A percentile compares a stretch with the other conserved stretches of the same genome.
Evolutionary conservation across 208 protist genomes (phyloP).

Genomic region (Crithidia bombi): DNA sequence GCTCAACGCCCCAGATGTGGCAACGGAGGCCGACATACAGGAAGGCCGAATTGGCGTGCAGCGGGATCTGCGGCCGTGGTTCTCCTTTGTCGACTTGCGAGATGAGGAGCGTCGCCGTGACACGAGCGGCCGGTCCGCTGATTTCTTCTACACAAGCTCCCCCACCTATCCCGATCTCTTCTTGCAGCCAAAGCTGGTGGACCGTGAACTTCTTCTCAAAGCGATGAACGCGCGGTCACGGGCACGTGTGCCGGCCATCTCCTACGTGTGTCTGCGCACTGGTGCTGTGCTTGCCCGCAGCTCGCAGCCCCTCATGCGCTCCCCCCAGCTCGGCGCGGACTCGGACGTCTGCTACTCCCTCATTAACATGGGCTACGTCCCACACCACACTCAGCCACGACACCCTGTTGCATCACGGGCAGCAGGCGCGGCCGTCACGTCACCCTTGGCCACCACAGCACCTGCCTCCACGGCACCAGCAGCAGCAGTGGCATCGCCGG

Average conservation of each 20-base stretch:
- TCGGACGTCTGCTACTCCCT: slow-evolving; percentile 58
- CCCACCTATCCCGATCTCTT: slow-evolving; percentile 81
- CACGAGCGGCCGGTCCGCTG: slow-evolving; percentile 11
- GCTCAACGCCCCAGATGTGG: slow-evolving; percentile 21
- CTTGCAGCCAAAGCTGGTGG: slow-evolving; percentile 54
- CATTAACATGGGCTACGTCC: slow-evolving; percentile 40
- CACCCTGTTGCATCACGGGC: background rate
- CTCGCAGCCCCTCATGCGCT: slow-evolving; percentile 82
- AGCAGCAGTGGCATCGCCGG: background rate
- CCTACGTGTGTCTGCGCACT: slow-evolving; percentile 75
- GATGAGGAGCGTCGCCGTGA: slow-evolving; percentile 15
- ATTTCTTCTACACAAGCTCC: slow-evolving; percentile 42
- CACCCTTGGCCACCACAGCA: background rate
- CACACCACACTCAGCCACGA: slow-evolving; percentile 13
- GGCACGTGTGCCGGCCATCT: slow-evolving; percentile 82
- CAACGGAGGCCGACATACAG: slow-evolving; percentile 25
- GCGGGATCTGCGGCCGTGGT: slow-evolving; percentile 71
- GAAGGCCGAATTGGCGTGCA: slow-evolving; percentile 35
- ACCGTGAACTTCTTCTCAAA: slow-evolving; percentile 46
- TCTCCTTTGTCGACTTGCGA: slow-evolving; percentile 43
- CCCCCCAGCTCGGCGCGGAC: slow-evolving; percentile 43
- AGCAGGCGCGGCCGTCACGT: background rate
- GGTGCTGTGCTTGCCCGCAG: slow-evolving; percentile 72
- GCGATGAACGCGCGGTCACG: slow-evolving; percentile 75
- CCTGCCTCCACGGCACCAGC: background rate